These are phyloP conservation scores for Talaromyces sp. DNA, from an alignment of 2,329 filamentous ascomycete genomes.

Conservation along the genomic window DNA sequence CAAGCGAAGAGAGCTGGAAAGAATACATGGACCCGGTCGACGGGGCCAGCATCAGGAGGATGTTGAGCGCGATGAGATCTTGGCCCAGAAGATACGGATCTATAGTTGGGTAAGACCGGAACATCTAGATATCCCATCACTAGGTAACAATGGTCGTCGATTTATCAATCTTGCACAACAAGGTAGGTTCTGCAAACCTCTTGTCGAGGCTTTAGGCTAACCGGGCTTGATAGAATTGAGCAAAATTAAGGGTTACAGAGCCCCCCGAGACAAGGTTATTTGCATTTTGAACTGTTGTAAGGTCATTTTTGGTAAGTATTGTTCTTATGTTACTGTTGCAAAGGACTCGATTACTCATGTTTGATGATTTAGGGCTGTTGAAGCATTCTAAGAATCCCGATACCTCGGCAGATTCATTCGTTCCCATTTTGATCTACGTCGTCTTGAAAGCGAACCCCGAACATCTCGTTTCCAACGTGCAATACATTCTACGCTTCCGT, in stretches of 20 bases:
- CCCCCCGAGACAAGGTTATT: constrained; percentile 97
- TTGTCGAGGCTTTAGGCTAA: not conserved
- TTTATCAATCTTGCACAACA: constrained; percentile 89
- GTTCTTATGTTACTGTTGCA: not conserved
- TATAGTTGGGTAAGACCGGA: constrained; percentile 93
- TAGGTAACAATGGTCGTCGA: constrained; percentile 80
- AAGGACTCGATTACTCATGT: not conserved
- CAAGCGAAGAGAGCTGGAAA: constrained; percentile 66
- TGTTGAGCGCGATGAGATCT: constrained; percentile 91
- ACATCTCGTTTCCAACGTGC: constrained; percentile 93
- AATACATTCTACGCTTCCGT: constrained; percentile 94
- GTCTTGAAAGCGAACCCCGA: constrained; percentile 93
- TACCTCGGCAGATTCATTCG: constrained; percentile 93
- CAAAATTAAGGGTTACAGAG: constrained; percentile 95
- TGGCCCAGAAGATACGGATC: constrained; percentile 94
- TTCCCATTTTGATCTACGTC: constrained; percentile 92
- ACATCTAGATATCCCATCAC: constrained; percentile 85
- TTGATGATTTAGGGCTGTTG: constrained; percentile 62
- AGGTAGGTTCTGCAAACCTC: constrained; percentile 50
- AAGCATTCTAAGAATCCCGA: constrained; percentile 84
- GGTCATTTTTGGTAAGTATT: constrained; percentile 81
- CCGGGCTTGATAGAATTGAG: constrained; percentile 64
- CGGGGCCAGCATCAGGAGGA: constrained; percentile 97
- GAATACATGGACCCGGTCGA: constrained; percentile 73
- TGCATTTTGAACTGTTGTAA: constrained; percentile 99